Evolutionary conservation across 202 grass and related monocot species (phyloP), one percentile per base, ranked within the genome.

Genomic region (Carex arenaria): DNA sequence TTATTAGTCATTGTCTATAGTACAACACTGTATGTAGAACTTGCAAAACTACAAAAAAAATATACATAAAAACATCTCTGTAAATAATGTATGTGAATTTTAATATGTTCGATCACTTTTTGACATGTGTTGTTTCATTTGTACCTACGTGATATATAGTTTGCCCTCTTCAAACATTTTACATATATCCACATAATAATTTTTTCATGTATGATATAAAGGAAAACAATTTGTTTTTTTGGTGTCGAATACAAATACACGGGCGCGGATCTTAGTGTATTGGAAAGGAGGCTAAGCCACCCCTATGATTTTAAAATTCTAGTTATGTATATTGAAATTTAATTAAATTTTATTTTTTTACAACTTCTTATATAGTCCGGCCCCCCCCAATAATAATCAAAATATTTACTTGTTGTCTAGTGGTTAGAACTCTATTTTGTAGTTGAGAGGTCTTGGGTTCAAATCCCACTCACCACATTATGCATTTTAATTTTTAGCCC

Each of bases 221-320:
- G 47, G 47, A 15, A 53, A 54, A 74, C 4, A 57, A 17, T 36
- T 36, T 77, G 30, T 54, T 56, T 79, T 79, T 66, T 82, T 82
- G 15, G 43, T 31, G 20, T 78, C 74, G 12, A 61, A 45, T 38
- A 20, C 18, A 71, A 45, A 22, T 71, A 17, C 1, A 45, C 5
- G 26, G 26, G 26, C 0, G 26, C 26, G 26, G 26, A 26, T 26
- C 26, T 26, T 1, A 26, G 26, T 26, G 26, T 26, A 26, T 26
- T 26, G 26, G 26, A 26, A 26, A 26, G 26, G 26, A 1, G 26
- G 26, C 26, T 26, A 26, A 26, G 26, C 26, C 26, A 26, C 26
- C 26, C 26, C 26, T 26, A 26, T 26, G 26, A 26, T 26, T 26
- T 26, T 26, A 26, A 26, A 26, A 26, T 26, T 26, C 1, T 26